phyloP scores from a whole-genome alignment of 2,329 filamentous ascomycete species.

The Ophiostoma sp. region DNA sequence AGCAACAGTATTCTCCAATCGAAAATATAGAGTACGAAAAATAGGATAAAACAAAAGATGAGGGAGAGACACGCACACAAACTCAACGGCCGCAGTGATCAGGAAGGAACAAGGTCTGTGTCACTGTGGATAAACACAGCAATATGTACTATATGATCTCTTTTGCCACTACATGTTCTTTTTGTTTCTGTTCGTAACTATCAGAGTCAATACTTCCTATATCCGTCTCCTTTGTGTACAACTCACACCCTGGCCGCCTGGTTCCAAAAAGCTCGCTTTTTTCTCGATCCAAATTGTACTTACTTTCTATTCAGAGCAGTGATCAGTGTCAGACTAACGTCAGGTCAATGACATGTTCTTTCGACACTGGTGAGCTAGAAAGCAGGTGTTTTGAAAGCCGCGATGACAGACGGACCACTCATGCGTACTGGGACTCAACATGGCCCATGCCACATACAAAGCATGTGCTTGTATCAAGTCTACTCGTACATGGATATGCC shows the following conservation, averaged over 20 bases:
- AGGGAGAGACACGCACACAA: conserved; percentile 1
- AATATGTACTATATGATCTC: background rate
- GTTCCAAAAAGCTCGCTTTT: too few species aligned
- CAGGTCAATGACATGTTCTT: too few species aligned
- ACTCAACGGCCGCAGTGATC: conserved; percentile 9
- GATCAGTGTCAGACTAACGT: too few species aligned
- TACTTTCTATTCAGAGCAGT: too few species aligned
- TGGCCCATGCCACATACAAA: background rate
- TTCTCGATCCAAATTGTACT: too few species aligned
- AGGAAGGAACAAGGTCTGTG: background rate
- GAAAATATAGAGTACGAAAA: background rate
- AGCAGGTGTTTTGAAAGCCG: too few species aligned
- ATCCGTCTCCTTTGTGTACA: too few species aligned
- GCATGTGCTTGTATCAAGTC: background rate
- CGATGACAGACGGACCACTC: too few species aligned
- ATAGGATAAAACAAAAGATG: background rate
- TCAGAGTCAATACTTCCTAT: too few species aligned
- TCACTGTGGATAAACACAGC: background rate
- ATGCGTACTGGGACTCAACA: background rate
- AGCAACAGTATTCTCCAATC: too few species aligned
- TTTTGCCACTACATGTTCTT: background rate
- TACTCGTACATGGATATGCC: background rate
- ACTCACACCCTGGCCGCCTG: too few species aligned
- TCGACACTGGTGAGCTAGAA: too few species aligned
- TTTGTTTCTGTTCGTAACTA: background rate